Base-by-base conservation (phyloP, 2,329 filamentous ascomycete species). In the Fonsecaea pedrosoi region DNA sequence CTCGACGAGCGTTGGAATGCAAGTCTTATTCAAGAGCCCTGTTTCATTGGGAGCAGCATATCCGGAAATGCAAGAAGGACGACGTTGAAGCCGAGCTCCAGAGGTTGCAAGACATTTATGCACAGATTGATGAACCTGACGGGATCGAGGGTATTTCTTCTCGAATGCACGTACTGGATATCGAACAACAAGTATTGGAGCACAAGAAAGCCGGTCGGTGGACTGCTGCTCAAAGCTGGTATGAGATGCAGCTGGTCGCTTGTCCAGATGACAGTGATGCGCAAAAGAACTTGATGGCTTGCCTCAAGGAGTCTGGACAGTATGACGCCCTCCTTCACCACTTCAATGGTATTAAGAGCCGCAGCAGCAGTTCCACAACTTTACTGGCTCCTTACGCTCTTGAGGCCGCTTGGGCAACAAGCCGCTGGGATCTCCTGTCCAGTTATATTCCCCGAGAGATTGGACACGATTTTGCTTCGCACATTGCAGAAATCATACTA, bases 161-260 rank as follows among this genome's bases (percentile, higher is more conserved):
- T 21, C 91, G 95, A 76, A 82, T 98, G 2, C 90, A 91, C 66
- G 88, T 93, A 10, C 82, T 98, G n/a, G 92, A 96, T 71, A 90
- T 97, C 58, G 91, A 97, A 67, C 94, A 97, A 76, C 94, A 98
- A 76, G 90, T 97, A 37, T 84, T 97, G 63, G 92, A 96, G 73
- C 93, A 99, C 79, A 88, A 91, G 65, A 98, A 97, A 77, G 92
- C 94, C 21, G 95, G 95, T 3, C 86, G 94, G 69, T 99, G 95
- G 94, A 90, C 92, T 15, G 92, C 94, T 60, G 95, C 94, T 30
- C 95, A 98, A 79, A 96, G 92, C 70, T 99, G 96, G 95, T 98
- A 97, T 77, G 94, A 99, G 76, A 89, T 97, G 70, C 90, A 94
- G 70, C 84, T 98, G 38, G 89, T 91, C 2, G 89, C 95, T 73